Evolutionary conservation across 1,139 yeast species (phyloP).

Genomic region (Hansenula anomala): DNA sequence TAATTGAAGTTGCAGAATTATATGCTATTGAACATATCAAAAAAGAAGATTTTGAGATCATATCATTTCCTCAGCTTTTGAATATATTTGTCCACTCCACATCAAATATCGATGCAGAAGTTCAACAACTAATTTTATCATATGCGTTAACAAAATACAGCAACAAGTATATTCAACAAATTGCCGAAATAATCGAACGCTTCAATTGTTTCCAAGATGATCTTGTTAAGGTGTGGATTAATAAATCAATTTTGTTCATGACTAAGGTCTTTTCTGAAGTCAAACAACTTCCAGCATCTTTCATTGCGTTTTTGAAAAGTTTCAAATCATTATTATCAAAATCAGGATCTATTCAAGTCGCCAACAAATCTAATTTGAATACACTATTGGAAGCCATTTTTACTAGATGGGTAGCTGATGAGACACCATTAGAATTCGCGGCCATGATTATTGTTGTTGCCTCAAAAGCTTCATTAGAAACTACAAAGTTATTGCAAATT

Average conservation of each 20-base stretch:
- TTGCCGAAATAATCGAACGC: constrained; percentile 21
- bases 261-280: constrained; percentile 63
- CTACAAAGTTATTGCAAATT: constrained; percentile 57
- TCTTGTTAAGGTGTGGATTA: constrained; percentile 26
- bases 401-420: constrained; percentile 42
- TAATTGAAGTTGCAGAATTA: constrained; percentile 6
- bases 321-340: constrained; percentile 27
- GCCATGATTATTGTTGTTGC: constrained; percentile 34
- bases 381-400: constrained; percentile 67
- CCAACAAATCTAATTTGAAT: constrained; percentile 47
- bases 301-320: constrained; percentile 29
- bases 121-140: constrained; percentile 15
- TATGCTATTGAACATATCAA: constrained; percentile 12
- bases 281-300: constrained; percentile 29
- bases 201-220: constrained; percentile 14
- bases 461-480: constrained; percentile 35
- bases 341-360: constrained; percentile 38
- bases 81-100: constrained; percentile 11
- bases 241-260: constrained; percentile 49
- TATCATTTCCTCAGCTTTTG: constrained; percentile 13
- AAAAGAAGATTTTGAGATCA: constrained; percentile 11
- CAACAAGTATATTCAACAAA: constrained; percentile 26
- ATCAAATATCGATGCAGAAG: constrained; percentile 14
- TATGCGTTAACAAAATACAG: constrained; percentile 21
- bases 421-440: constrained; percentile 39